Percentiles rank a stretch among this genome's conserved stretches.
Conservation (phyloP, 306 rosid genomes). For the Cicer arietinum region DNA sequence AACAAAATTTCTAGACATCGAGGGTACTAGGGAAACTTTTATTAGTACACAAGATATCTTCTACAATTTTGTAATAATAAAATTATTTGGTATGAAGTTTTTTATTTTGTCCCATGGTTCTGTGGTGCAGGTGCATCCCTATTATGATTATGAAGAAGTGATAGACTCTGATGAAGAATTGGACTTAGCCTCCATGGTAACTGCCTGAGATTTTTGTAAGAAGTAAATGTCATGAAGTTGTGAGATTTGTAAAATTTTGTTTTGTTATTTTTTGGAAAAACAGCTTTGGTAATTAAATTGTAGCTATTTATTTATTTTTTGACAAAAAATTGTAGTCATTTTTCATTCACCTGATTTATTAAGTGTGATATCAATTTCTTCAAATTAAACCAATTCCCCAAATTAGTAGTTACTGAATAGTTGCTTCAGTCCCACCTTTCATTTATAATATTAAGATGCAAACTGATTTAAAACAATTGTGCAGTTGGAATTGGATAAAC, state of each 20-base stretch:
- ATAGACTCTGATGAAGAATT: conserved; percentile 86
- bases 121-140: conserved; percentile 66
- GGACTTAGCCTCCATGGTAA: conserved; percentile 83
- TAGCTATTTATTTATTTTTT: not conserved
- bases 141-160: conserved; percentile 71
- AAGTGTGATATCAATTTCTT: conserved; percentile 25
- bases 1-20: not conserved
- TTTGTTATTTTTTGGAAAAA: conserved; percentile 37
- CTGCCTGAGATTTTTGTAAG: conserved; percentile 45
- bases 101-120: conserved; percentile 21
- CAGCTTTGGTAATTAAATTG: conserved; percentile 23
- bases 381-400: not conserved
- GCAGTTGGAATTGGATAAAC: conserved; percentile 4
- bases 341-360: conserved; percentile 2
- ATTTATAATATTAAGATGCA: not conserved
- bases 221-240: conserved; percentile 19
- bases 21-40: not conserved
- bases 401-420: not conserved
- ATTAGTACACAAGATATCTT: conserved; percentile 4
- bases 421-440: conserved; percentile 17
- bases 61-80: conserved; percentile 12
- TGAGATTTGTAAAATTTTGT: conserved; percentile 36
- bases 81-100: not conserved
- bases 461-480: conserved; percentile 7
- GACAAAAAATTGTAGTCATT: conserved; percentile 4